A percentile compares a stretch with the other conserved stretches of the same genome.
Conservation (phyloP, 352 stramenopile species). For the Globisporangium abappressorium region DNA sequence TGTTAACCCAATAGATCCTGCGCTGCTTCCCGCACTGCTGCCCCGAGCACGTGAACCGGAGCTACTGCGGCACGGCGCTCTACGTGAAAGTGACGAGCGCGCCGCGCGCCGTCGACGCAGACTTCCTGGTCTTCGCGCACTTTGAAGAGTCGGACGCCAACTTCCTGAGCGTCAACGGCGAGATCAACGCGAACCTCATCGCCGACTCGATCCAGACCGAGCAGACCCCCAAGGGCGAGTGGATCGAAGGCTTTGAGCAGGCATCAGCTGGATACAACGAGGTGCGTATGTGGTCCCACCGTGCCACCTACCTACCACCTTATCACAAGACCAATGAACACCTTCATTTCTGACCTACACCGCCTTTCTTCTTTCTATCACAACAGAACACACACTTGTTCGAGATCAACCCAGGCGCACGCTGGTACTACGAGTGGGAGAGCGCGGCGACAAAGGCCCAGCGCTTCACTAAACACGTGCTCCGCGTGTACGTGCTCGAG, state of each 20-base stretch:
- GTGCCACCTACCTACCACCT: not conserved
- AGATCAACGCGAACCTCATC: constrained; percentile 28
- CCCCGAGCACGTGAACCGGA: constrained; percentile 57
- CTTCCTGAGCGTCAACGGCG: constrained; percentile 27
- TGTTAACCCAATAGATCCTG: constrained; percentile 37
- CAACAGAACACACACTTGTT: constrained; percentile 30
- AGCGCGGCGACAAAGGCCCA: constrained; percentile 60
- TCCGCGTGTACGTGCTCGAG: constrained; percentile 56
- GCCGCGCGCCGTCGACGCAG: not conserved
- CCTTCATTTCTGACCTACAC: not conserved
- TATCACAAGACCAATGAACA: not conserved
- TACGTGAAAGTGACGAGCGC: constrained; percentile 32
- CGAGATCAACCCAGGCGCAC: constrained; percentile 48
- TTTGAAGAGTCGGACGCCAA: constrained; percentile 47
- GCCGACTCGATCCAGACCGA: constrained; percentile 47
- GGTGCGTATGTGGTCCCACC: not conserved
- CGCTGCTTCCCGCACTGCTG: constrained; percentile 76
- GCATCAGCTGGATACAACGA: constrained; percentile 7
- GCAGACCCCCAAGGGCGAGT: constrained; percentile 59
- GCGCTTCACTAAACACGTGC: constrained; percentile 58
- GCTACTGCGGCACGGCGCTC: constrained; percentile 63
- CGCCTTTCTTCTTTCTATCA: not conserved
- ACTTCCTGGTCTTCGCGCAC: constrained; percentile 44
- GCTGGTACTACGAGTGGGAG: constrained; percentile 78
- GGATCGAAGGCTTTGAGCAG: constrained; percentile 44